Percentiles rank a stretch among this genome's conserved stretches.
Evolutionary conservation across 805 yeast species (phyloP).

Genomic region (Saturnispora mendoncae): DNA sequence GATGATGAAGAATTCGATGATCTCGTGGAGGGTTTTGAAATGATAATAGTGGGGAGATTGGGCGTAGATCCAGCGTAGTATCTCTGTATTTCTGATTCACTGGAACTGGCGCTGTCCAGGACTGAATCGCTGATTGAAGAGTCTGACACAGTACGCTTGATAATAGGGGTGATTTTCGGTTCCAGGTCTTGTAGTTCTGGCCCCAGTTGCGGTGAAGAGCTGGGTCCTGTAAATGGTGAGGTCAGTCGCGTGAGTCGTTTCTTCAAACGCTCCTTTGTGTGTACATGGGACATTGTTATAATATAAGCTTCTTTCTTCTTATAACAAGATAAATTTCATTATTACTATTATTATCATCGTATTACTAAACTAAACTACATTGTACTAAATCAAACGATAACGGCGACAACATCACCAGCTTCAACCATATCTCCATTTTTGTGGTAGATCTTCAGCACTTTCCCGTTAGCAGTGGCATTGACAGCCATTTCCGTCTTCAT

Average conservation of each 20-base stretch:
- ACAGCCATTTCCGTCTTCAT: conserved; percentile 98
- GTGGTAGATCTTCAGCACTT: conserved; percentile 64
- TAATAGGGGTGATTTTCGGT: neutral
- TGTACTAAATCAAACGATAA: conserved; percentile 37
- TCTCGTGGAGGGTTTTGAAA: conserved; percentile 7
- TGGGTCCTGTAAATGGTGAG: conserved; percentile 4
- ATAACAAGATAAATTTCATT: neutral
- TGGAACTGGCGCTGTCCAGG: neutral
- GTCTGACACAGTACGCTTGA: neutral
- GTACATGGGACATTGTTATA: neutral
- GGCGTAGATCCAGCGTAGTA: neutral
- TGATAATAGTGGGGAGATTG: neutral
- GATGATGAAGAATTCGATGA: conserved; percentile 4
- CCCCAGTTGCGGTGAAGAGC: neutral
- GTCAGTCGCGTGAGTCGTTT: conserved; percentile 2
- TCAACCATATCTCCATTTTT: conserved; percentile 93
- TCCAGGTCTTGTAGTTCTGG: neutral
- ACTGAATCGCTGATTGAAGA: neutral
- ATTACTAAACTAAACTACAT: neutral
- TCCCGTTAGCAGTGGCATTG: conserved; percentile 59
- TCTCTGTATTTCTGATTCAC: neutral
- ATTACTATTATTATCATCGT: neutral
- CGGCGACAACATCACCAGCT: conserved; percentile 91
- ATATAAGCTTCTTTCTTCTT: neutral
- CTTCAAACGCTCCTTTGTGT: conserved; percentile 5